A percentile compares a stretch with the other conserved stretches of the same genome.
Conservation (phyloP, 1,284 basidiomycete genomes). For the Rhodotorula mucilaginosa region DNA sequence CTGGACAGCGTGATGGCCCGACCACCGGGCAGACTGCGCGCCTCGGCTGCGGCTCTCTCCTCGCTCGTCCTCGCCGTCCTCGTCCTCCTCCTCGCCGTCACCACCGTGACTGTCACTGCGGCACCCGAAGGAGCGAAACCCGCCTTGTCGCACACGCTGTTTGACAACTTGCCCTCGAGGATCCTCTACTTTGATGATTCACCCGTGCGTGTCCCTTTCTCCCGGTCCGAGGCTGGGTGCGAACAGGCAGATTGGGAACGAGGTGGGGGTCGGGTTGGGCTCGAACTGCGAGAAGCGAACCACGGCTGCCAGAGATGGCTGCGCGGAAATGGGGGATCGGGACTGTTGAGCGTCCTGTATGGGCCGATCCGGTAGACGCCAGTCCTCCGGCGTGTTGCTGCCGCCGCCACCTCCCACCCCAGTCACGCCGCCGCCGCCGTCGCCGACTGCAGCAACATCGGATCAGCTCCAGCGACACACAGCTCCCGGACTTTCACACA, state of each 20-base stretch:
- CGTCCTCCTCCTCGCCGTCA: not conserved
- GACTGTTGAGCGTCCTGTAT: too few relatives aligned
- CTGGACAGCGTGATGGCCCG: too few relatives aligned
- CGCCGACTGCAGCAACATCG: too few relatives aligned
- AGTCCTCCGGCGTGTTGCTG: too few relatives aligned
- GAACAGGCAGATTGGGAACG: not conserved
- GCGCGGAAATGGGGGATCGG: too few relatives aligned
- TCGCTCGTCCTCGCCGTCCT: too few relatives aligned
- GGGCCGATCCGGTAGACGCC: too few relatives aligned
- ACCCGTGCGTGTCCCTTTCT: slow-evolving; percentile 55
- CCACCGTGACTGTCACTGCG: not conserved
- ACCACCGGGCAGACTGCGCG: not conserved
- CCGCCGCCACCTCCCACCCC: slow-evolving; percentile 1
- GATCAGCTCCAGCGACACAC: too few relatives aligned
- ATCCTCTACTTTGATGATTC: slow-evolving; percentile 93
- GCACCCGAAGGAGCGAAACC: slow-evolving; percentile 22
- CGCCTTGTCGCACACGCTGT: slow-evolving; percentile 37
- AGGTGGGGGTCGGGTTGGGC: not conserved
- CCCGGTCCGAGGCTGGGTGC: not conserved
- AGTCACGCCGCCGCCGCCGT: too few relatives aligned
- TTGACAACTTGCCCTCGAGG: slow-evolving; percentile 70
- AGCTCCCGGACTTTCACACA: too few relatives aligned
- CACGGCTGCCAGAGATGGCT: too few relatives aligned
- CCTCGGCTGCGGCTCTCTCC: not conserved
- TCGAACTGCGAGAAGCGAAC: not conserved